phyloP scores from a whole-genome alignment of 139 green algal species.

The Volvox reticuliferus region DNA sequence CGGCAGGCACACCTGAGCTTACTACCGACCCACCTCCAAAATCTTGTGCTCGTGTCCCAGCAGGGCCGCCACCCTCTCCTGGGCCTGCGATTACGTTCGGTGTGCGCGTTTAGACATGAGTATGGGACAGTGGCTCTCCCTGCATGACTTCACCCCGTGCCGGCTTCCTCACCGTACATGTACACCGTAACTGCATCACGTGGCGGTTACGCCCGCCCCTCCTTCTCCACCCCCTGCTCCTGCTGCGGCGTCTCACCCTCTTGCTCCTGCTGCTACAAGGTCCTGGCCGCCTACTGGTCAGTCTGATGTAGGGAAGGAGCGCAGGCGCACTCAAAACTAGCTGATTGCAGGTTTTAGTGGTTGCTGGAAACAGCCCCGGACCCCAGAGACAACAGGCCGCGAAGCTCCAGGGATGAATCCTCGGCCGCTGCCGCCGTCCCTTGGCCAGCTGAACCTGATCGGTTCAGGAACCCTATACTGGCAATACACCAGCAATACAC shows the following conservation, averaged over 20 bases:
- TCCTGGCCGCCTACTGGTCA: background rate
- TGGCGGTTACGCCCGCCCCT: background rate
- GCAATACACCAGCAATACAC: too few species aligned
- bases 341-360: too few species aligned
- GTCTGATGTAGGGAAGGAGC: background rate
- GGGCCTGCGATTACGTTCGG: background rate
- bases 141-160: too few species aligned
- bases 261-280: background rate
- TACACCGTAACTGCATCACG: conserved; percentile 1
- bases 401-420: too few species aligned
- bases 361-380: too few species aligned
- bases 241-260: background rate
- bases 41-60: conserved; percentile 14
- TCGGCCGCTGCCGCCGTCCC: too few species aligned
- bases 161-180: background rate
- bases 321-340: background rate
- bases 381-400: too few species aligned
- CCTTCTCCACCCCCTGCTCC: background rate
- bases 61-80: conserved; percentile 1
- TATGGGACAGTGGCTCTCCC: background rate
- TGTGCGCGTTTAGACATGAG: too few species aligned
- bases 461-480: too few species aligned
- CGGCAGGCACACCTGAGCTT: too few species aligned
- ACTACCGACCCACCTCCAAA: background rate
- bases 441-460: too few species aligned